Base-by-base conservation (phyloP, 495 filamentous ascomycete species). In the Hypoxylon cercidicola region DNA sequence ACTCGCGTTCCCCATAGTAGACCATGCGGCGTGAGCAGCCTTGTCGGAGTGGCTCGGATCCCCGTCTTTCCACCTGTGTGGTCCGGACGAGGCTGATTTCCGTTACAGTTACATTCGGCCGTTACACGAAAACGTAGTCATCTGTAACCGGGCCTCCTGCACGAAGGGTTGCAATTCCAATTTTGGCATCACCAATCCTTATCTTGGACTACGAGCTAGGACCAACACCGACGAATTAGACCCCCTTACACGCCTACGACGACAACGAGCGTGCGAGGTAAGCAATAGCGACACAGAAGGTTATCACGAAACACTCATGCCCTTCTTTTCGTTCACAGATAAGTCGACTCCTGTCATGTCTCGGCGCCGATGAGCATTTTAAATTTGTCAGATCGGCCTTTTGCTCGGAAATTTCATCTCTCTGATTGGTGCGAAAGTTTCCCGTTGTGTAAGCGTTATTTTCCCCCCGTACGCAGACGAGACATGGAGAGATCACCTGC, bases 91-190 rank as follows among this genome's bases (percentile, higher is more conserved):
- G 66, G 66, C 66, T 60, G 61, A 60, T 51, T 55, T 35, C 51
- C 23, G 34, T 34, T 45, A 40, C 44, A 46, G 51, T 65, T 45
- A 46, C 56, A 61, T 61, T 66, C 46, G 39, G 47, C n/a, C 41
- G 46, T 62, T 45, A 62, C 56, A 69, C 66, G 39, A 55, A 65
- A 55, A 47, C 34, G 50, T 19, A 57, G 66, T 69, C 60, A 65
- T 69, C 66, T 65, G 61, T 53, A 41, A 52, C 44, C 44, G 37
- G 30, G 34, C 25, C 25, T 50, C 35, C 54, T 69, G 57, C 47
- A 34, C 5, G 61, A 59, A 64, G 66, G 66, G 66, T 69, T 69
- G n/a, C 66, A 69, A 35, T 56, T 32, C 34, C 39, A 48, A 64
- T 32, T 46, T 46, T 53, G 20, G 19, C 55, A 55, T 60, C 50